Evolutionary conservation across 306 rosid species (phyloP).

Genomic region (Sophora flavescens): DNA sequence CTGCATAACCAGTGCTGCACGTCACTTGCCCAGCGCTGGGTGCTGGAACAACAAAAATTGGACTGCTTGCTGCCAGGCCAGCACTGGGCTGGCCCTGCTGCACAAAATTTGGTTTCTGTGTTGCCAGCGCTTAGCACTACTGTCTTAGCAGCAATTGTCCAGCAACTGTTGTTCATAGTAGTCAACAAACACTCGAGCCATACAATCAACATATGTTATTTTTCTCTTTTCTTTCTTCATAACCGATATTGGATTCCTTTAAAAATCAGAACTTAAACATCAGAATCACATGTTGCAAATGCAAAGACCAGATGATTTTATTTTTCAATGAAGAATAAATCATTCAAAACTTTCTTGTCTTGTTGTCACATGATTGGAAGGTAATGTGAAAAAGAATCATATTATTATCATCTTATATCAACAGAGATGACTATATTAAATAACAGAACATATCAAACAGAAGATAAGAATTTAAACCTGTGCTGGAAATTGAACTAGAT

Average conservation of each 20-base stretch:
- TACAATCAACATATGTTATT: background rate
- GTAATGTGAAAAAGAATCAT: constrained; percentile 28
- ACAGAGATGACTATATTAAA: constrained; percentile 8
- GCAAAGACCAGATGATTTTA: constrained; percentile 12
- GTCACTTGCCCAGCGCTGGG: too few relatives aligned
- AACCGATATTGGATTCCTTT: background rate
- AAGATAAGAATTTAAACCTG: constrained; percentile 63
- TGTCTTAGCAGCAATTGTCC: background rate
- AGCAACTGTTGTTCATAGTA: constrained; percentile 8
- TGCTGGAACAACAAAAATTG: too few relatives aligned
- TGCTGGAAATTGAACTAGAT: constrained; percentile 74
- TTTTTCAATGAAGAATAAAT: constrained; percentile 26
- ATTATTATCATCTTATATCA: constrained; percentile 3
- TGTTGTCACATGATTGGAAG: constrained; percentile 11
- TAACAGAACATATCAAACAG: background rate
- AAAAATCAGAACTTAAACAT: constrained; percentile 36
- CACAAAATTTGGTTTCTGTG: too few relatives aligned
- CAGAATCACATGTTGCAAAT: constrained; percentile 17
- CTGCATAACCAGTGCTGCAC: too few relatives aligned
- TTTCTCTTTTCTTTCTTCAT: constrained; percentile 18
- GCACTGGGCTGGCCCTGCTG: too few relatives aligned
- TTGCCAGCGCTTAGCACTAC: too few relatives aligned
- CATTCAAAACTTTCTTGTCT: constrained; percentile 23
- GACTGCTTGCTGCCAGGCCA: too few relatives aligned
- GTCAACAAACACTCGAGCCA: background rate